phyloP scores from a whole-genome alignment of 768 basidiomycete species.

The Tephrocybe sp. region DNA sequence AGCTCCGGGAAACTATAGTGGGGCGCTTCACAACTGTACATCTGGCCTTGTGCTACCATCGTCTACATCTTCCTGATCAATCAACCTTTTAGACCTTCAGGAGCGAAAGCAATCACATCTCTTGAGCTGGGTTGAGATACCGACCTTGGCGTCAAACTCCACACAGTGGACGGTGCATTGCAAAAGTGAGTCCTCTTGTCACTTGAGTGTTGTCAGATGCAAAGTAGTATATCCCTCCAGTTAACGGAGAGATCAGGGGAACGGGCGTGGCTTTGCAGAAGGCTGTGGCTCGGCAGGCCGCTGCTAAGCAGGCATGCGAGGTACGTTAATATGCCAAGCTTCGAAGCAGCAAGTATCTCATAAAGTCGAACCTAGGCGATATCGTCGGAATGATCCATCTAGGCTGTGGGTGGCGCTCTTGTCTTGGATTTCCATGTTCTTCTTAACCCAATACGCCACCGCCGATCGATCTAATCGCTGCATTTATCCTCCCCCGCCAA shows the following conservation, averaged over 20 bases:
- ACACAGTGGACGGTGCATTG: conserved; percentile 21
- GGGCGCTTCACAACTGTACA: conserved; percentile 19
- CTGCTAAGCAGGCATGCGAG: conserved; percentile 23
- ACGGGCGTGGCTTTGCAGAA: conserved; percentile 19
- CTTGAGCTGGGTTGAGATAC: conserved; percentile 19
- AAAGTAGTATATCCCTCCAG: conserved; percentile 3
- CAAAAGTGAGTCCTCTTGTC: conserved; percentile 12
- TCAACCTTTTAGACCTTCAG: conserved; percentile 20
- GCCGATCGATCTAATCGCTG: too few relatives aligned
- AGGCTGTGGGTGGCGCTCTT: too few relatives aligned
- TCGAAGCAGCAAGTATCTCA: neutral
- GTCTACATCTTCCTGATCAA: too few relatives aligned
- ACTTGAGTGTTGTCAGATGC: neutral
- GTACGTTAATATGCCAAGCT: conserved; percentile 2
- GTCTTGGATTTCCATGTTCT: too few relatives aligned
- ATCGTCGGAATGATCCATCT: too few relatives aligned
- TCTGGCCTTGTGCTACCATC: too few relatives aligned
- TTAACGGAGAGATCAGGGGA: conserved; percentile 19
- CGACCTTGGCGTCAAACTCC: conserved; percentile 4
- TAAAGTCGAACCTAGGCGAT: too few relatives aligned
- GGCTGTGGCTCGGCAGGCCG: conserved; percentile 18
- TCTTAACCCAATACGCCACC: too few relatives aligned
- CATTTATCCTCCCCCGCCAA: too few relatives aligned
- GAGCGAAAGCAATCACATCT: conserved; percentile 16
- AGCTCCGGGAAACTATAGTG: conserved; percentile 17